Conservation (phyloP, 2,329 filamentous ascomycete species). For the Lachnellula subtilissima region DNA sequence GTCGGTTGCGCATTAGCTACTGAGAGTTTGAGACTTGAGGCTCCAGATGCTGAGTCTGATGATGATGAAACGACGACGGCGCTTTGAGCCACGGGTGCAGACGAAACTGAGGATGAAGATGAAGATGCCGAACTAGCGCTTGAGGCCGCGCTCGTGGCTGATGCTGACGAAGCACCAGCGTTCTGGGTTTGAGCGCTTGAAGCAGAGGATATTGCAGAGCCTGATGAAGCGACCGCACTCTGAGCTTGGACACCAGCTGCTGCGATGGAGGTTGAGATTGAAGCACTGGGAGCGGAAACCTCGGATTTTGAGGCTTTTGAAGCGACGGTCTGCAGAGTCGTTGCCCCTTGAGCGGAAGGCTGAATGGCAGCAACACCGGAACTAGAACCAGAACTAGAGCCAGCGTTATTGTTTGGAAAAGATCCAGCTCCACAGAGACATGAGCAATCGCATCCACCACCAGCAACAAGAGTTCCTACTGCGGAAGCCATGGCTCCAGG, state of each 20-base stretch:
- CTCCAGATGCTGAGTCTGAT: background rate
- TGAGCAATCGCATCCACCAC: slow-evolving; percentile 19
- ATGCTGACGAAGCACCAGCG: background rate
- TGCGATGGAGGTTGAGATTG: background rate
- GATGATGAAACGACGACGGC: background rate
- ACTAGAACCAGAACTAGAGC: background rate
- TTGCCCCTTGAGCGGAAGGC: background rate
- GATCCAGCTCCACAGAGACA: slow-evolving; percentile 21
- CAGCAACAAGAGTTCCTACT: slow-evolving; percentile 9
- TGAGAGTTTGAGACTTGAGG: background rate
- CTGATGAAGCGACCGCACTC: background rate
- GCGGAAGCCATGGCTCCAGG: slow-evolving; percentile 17
- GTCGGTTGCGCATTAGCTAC: background rate
- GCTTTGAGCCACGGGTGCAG: background rate
- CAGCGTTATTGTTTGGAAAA: slow-evolving; percentile 10
- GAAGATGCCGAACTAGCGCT: background rate
- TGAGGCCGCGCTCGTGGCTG: background rate
- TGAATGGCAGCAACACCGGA: background rate
- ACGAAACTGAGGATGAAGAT: background rate
- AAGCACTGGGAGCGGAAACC: slow-evolving; percentile 1
- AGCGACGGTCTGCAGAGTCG: background rate
- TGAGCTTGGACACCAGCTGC: background rate
- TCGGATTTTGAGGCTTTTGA: background rate
- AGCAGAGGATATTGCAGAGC: background rate
- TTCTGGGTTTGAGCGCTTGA: background rate